These are phyloP conservation scores for Leptoxyphium fumago DNA, from an alignment of 2,329 filamentous ascomycete species.

Conservation along the genomic window DNA sequence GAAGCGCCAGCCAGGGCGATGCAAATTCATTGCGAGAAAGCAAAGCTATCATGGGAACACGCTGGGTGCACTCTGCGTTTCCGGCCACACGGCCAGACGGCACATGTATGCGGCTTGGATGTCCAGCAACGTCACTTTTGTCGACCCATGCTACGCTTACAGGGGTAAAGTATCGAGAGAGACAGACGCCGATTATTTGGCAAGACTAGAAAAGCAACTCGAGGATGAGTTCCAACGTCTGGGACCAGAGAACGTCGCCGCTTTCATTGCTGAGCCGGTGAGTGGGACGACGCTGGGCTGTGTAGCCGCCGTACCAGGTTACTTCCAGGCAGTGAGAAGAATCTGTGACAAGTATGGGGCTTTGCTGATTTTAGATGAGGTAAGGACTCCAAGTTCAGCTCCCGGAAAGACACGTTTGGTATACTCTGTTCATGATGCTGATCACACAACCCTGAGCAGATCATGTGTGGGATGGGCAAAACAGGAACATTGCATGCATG, in stretches of 20 bases:
- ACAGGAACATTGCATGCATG: no score
- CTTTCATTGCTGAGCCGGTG: slow-evolving; percentile 38
- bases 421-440: no score
- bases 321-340: slow-evolving; percentile 37
- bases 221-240: slow-evolving; percentile 34
- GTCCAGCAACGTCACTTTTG: slow-evolving; percentile 14
- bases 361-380: slow-evolving; percentile 41
- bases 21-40: slow-evolving; percentile 29
- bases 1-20: slow-evolving; percentile 21
- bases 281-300: slow-evolving; percentile 36
- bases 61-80: slow-evolving; percentile 30
- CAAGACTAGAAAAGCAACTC: slow-evolving; percentile 28
- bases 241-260: slow-evolving; percentile 32
- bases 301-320: slow-evolving; percentile 36
- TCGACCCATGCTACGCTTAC: slow-evolving; percentile 22
- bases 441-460: no score
- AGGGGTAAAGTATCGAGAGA: slow-evolving; percentile 21
- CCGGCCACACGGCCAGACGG: slow-evolving; percentile 21
- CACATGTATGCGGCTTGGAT: slow-evolving; percentile 21
- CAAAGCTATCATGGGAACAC: slow-evolving; percentile 39
- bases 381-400: slow-evolving; percentile 5
- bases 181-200: slow-evolving; percentile 27
- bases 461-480: no score
- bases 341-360: slow-evolving; percentile 43
- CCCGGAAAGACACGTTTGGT: no score